These are phyloP conservation scores for Oryza australiensis DNA, from an alignment of 176 grass and related monocot genomes.

Conservation along the genomic window DNA sequence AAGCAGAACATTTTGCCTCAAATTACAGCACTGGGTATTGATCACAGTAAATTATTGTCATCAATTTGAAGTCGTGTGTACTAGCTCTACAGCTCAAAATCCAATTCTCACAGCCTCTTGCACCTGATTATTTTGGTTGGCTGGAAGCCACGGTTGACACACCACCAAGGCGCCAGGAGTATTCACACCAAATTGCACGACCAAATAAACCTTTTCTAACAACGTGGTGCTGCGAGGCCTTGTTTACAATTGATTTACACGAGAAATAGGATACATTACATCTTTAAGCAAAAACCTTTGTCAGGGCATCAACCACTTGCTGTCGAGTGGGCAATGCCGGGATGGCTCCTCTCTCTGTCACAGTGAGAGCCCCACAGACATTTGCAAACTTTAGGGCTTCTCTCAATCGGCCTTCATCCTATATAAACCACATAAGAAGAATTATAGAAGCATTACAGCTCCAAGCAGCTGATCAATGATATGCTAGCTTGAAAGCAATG, in stretches of 20 bases:
- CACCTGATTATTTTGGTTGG: conserved; percentile 39
- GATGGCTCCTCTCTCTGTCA: conserved; percentile 84
- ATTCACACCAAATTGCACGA: neutral
- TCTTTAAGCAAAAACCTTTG: conserved; percentile 48
- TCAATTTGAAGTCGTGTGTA: neutral
- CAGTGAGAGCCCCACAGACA: conserved; percentile 79
- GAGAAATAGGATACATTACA: neutral
- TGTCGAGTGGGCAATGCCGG: conserved; percentile 76
- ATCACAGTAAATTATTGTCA: neutral
- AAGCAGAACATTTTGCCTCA: neutral
- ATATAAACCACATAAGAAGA: conserved; percentile 24
- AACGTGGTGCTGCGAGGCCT: neutral
- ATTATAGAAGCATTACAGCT: neutral
- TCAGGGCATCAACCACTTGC: conserved; percentile 69
- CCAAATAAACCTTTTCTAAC: conserved; percentile 9
- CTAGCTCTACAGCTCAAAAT: neutral
- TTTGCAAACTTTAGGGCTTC: conserved; percentile 94
- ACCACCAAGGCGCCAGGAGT: conserved; percentile 3
- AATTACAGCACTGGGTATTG: neutral
- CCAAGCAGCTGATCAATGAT: neutral
- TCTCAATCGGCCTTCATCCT: conserved; percentile 75
- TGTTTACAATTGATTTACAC: neutral
- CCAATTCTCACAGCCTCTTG: conserved; percentile 9
- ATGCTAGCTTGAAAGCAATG: neutral
- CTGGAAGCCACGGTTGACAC: neutral